Base-by-base conservation (phyloP, 2,329 filamentous ascomycete species). In the Tolypocladium ovalisporum region DNA sequence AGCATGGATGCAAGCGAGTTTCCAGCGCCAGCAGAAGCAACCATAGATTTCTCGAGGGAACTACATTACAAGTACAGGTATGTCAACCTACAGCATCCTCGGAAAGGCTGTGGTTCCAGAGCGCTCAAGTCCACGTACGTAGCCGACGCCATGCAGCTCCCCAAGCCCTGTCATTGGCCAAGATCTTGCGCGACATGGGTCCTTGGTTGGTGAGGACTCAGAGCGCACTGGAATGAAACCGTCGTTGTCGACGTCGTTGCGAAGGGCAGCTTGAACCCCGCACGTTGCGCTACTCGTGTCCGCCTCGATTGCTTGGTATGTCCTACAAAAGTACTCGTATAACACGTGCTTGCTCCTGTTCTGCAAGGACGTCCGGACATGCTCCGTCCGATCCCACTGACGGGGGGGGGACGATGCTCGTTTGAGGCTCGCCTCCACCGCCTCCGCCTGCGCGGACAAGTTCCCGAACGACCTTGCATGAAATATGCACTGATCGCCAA, bases 21-120 rank as follows among this genome's bases (percentile, higher is more conserved):
- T 44, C 24, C 40, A 19, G 39, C 24, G 27, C 37, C 15, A 36
- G 52, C 59, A 68, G 59, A 68, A 68, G 66, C 64, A 68, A 68
- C 66, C 66, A 65, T 68, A 65, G 62, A 66, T 68, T 60, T 58
- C 64, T 54, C 66, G 65, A 44, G 66, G 54, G 62, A 68, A 68
- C 66, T 66, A 61, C 61, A 63, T 64, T 66, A 67, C 56, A n/a
- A n/a, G n/a, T n/a, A n/a, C n/a, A n/a, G n/a, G n/a, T n/a, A 57
- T 55, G 44, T 29, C 44, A 35, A 34, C 44, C 44, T 49, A 24
- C 34, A 27, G 35, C 40, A 39, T 15, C 22, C 22, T 22, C 22
- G 35, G 34, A 37, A 39, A 15, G 24, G 44, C 44, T 9, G 27
- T 34, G 35, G 36, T 39, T 53, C 34, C 52, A 53, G n/a, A 12